Evolutionary conservation across 31 red algal genomes (phyloP).

Genomic region (Asparagopsis taxiformis): DNA sequence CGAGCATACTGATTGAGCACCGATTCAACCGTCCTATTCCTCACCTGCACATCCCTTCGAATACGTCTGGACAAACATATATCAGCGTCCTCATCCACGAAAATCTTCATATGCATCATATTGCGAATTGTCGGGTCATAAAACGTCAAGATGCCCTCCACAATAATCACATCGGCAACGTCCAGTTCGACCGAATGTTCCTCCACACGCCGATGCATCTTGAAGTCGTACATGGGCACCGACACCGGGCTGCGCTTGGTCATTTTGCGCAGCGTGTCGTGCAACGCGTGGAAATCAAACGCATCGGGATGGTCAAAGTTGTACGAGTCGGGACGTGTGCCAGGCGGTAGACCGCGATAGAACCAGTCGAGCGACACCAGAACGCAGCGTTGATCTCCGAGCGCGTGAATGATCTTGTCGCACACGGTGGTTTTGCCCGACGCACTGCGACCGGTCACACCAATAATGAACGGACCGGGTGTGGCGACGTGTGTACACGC

Average conservation of each 20-base stretch:
- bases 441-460: slow-evolving; percentile 89
- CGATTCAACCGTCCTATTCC: slow-evolving; percentile 69
- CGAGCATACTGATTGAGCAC: slow-evolving; percentile 88
- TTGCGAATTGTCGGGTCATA: slow-evolving; percentile 79
- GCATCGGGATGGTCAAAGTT: slow-evolving; percentile 98
- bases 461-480: slow-evolving; percentile 92
- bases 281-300: slow-evolving; percentile 89
- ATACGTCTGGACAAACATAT: slow-evolving; percentile 88
- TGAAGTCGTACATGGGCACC: slow-evolving; percentile 91
- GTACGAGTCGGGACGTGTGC: slow-evolving; percentile 43
- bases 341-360: slow-evolving; percentile 79
- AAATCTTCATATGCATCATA: slow-evolving; percentile 98
- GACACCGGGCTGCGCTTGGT: slow-evolving; percentile 27
- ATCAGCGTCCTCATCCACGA: slow-evolving; percentile 98
- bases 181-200: slow-evolving; percentile 30
- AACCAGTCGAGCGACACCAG: slow-evolving; percentile 93
- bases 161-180: slow-evolving; percentile 91
- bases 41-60: slow-evolving; percentile 50
- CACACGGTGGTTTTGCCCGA: slow-evolving; percentile 97
- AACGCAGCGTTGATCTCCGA: slow-evolving; percentile 87
- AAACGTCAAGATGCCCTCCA: slow-evolving; percentile 96
- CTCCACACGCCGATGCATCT: slow-evolving; percentile 57
- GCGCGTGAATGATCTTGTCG: slow-evolving; percentile 80
- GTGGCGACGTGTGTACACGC: background rate
- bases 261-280: slow-evolving; percentile 57